Evolutionary conservation across 2,329 filamentous ascomycete species (phyloP).

Genomic region (Sporothrix variecibatus): DNA sequence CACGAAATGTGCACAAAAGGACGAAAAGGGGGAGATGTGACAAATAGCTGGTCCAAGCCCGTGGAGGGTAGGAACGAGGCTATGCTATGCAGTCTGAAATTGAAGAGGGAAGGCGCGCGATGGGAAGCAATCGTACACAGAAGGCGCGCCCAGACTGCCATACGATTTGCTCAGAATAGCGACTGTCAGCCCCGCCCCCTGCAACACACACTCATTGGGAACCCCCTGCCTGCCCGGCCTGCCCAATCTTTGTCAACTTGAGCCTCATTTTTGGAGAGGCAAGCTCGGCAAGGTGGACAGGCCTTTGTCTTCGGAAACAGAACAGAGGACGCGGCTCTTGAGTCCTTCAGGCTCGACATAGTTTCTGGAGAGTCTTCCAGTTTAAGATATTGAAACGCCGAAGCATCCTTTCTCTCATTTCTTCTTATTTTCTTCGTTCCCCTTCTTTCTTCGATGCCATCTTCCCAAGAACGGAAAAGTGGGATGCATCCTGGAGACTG

Average conservation of each 20-base stretch:
- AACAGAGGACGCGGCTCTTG: neutral
- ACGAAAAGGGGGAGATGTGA: neutral
- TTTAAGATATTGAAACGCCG: neutral
- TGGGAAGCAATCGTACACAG: neutral
- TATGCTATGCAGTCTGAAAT: constrained; percentile 8
- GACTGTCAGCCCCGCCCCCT: neutral
- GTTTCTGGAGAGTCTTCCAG: neutral
- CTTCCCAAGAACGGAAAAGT: neutral
- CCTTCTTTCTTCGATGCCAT: neutral
- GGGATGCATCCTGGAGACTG: neutral
- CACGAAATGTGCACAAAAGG: neutral
- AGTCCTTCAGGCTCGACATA: neutral
- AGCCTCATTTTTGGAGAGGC: neutral
- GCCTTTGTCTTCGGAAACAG: neutral
- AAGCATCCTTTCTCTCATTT: neutral
- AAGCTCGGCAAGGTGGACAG: neutral
- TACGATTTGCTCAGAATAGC: neutral
- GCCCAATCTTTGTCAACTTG: neutral
- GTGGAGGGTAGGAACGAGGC: neutral
- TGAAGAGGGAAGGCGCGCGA: neutral
- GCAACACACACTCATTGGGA: neutral
- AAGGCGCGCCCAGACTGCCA: neutral
- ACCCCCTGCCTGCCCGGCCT: neutral
- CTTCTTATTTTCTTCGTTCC: neutral
- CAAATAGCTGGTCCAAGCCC: neutral